phyloP scores from a whole-genome alignment of 306 rosid species.

The Lablab purpureus region DNA sequence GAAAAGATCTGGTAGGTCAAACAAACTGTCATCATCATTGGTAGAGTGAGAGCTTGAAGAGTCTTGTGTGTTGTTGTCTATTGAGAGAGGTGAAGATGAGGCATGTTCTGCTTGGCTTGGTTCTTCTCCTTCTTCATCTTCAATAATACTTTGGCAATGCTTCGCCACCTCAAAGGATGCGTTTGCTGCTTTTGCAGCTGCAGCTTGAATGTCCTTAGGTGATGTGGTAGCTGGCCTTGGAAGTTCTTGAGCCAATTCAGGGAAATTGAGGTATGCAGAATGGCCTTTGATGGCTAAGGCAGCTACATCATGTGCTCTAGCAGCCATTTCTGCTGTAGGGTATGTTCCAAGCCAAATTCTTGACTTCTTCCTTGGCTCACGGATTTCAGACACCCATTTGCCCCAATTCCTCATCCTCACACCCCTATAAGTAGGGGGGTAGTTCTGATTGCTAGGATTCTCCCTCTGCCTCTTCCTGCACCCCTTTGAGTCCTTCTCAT shows the following conservation, averaged over 20 bases:
- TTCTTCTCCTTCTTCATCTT: conserved; percentile 37
- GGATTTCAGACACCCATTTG: conserved; percentile 89
- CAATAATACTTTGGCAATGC: background rate
- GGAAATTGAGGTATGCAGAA: conserved; percentile 85
- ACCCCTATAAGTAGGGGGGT: conserved; percentile 74
- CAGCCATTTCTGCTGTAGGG: conserved; percentile 92
- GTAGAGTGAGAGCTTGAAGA: conserved; percentile 46
- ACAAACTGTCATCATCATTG: conserved; percentile 68
- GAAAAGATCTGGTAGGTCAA: conserved; percentile 90
- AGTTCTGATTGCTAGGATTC: conserved; percentile 38
- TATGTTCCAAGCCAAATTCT: conserved; percentile 96
- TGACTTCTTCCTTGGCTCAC: conserved; percentile 89
- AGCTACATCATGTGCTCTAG: conserved; percentile 94
- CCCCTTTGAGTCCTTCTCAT: conserved; percentile 42
- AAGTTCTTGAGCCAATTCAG: conserved; percentile 62
- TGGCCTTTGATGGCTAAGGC: conserved; percentile 83
- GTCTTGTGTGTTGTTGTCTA: conserved; percentile 36
- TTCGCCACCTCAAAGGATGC: conserved; percentile 33
- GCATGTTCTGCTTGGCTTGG: conserved; percentile 30
- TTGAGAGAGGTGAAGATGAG: conserved; percentile 37
- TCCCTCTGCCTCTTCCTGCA: conserved; percentile 55
- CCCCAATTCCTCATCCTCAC: conserved; percentile 92
- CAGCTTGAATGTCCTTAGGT: conserved; percentile 88
- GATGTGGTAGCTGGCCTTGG: conserved; percentile 72
- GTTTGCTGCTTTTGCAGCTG: conserved; percentile 83